Conservation (phyloP, 2,329 filamentous ascomycete genomes). For the Cercospora zeina region DNA sequence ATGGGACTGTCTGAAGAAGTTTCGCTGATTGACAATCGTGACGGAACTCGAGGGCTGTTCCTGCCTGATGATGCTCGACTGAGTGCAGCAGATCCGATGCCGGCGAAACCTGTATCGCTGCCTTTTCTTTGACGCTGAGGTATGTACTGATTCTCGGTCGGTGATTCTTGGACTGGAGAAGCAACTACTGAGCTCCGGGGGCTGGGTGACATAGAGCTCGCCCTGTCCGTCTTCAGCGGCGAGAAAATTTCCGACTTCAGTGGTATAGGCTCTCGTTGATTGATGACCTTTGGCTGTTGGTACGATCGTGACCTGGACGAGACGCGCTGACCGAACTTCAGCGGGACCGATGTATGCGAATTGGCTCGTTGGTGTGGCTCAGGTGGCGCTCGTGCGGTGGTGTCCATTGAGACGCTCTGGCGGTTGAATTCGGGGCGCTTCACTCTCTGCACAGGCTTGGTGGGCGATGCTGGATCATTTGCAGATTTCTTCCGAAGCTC, state of each 20-base stretch:
- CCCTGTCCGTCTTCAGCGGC: constrained; percentile 36
- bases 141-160: constrained; percentile 12
- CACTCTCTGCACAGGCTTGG: constrained; percentile 20
- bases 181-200: constrained; percentile 23
- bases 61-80: constrained; percentile 21
- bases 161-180: constrained; percentile 27
- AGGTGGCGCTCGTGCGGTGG: constrained; percentile 16
- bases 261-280: constrained; percentile 36
- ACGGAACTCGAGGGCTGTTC: constrained; percentile 20
- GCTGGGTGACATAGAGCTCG: constrained; percentile 20
- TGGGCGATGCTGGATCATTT: constrained; percentile 21
- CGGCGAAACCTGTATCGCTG: constrained; percentile 20
- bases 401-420: constrained; percentile 23
- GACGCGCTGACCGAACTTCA: constrained; percentile 33
- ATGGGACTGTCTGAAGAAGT: constrained; percentile 27
- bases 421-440: constrained; percentile 20
- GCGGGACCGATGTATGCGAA: constrained; percentile 34
- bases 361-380: constrained; percentile 30
- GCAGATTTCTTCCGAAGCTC: constrained; percentile 34
- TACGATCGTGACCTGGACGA: constrained; percentile 37
- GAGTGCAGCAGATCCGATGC: constrained; percentile 9
- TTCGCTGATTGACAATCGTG: constrained; percentile 22
- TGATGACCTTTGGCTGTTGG: constrained; percentile 37
- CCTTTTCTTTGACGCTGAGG: constrained; percentile 22
- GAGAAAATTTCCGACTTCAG: constrained; percentile 41